Percentiles rank a stretch among this genome's conserved stretches.
Evolutionary conservation across 1,139 yeast genomes (phyloP).

Genomic region (Scheffersomyces cryptocercus): DNA sequence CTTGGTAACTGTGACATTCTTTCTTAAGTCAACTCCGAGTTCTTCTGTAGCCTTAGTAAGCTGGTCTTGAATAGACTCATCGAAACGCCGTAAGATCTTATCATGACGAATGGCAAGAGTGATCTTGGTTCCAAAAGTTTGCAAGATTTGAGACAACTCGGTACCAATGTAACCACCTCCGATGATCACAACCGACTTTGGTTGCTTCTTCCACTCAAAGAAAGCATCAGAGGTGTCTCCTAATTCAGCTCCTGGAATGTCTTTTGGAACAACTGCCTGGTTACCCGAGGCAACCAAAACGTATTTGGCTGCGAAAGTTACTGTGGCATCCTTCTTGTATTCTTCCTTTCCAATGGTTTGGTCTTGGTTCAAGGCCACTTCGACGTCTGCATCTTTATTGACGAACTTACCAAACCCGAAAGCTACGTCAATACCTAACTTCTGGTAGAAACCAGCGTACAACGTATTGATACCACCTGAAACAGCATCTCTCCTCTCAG

Average conservation of each 20-base stretch:
- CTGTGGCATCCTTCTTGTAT: neutral
- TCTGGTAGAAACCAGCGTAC: slow-evolving; percentile 1
- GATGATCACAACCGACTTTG: neutral
- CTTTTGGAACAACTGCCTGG: neutral
- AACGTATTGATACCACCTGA: neutral
- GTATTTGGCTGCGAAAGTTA: neutral
- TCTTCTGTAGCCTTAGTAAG: neutral
- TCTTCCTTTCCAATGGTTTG: neutral
- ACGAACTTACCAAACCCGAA: slow-evolving; percentile 1
- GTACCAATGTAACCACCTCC: slow-evolving; percentile 2
- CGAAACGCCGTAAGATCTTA: slow-evolving; percentile 9
- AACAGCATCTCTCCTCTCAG: neutral
- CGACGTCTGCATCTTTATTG: slow-evolving; percentile 1
- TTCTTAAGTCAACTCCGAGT: neutral
- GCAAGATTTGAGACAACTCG: slow-evolving; percentile 1
- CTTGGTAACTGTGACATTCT: neutral
- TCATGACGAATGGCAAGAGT: slow-evolving; percentile 13
- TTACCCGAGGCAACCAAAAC: neutral
- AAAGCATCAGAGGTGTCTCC: neutral
- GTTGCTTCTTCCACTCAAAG: neutral
- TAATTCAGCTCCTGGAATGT: slow-evolving; percentile 1
- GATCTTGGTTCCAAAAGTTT: slow-evolving; percentile 9
- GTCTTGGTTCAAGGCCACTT: neutral
- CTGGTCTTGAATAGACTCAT: slow-evolving; percentile 1
- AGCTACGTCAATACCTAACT: neutral